phyloP scores from a whole-genome alignment of 2,329 filamentous ascomycete genomes.

The Ramularia collo-cygni region DNA sequence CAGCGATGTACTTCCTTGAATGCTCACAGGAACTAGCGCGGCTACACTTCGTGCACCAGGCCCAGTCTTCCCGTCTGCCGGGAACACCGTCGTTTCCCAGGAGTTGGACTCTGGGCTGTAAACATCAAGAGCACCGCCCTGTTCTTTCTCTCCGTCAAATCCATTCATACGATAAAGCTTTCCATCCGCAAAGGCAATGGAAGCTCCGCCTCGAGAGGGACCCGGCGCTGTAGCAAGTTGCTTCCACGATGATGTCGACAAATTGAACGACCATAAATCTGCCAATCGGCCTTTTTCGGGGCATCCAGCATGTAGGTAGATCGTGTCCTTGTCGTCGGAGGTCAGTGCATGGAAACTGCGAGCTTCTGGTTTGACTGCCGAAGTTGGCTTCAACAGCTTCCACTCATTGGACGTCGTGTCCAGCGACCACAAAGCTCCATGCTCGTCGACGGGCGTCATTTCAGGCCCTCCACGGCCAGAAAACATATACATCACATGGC shows the following conservation, averaged over 20 bases:
- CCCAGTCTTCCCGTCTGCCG: constrained; percentile 39
- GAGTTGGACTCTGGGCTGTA: constrained; percentile 34
- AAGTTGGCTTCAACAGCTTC: constrained; percentile 54
- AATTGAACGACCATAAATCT: constrained; percentile 74
- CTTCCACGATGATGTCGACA: constrained; percentile 59
- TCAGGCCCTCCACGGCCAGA: constrained; percentile 66
- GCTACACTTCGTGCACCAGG: constrained; percentile 47
- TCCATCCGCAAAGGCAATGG: constrained; percentile 57
- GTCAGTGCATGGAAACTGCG: constrained; percentile 66
- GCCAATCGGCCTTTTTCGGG: constrained; percentile 55
- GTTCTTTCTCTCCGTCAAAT: constrained; percentile 62
- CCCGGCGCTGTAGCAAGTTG: constrained; percentile 61
- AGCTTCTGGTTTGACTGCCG: constrained; percentile 49
- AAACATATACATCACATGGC: constrained; percentile 69
- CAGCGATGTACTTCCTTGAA: constrained; percentile 33
- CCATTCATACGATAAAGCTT: constrained; percentile 74
- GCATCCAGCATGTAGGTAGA: constrained; percentile 73
- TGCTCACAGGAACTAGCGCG: constrained; percentile 36
- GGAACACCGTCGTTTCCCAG: constrained; percentile 37
- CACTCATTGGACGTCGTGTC: constrained; percentile 59
- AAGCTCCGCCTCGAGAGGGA: constrained; percentile 58
- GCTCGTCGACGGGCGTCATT: constrained; percentile 66
- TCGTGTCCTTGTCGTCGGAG: constrained; percentile 58
- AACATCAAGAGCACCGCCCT: constrained; percentile 66
- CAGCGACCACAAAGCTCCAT: constrained; percentile 69